Conservation (phyloP, 208 protist species). For the Leishmania martiniquensis region DNA sequence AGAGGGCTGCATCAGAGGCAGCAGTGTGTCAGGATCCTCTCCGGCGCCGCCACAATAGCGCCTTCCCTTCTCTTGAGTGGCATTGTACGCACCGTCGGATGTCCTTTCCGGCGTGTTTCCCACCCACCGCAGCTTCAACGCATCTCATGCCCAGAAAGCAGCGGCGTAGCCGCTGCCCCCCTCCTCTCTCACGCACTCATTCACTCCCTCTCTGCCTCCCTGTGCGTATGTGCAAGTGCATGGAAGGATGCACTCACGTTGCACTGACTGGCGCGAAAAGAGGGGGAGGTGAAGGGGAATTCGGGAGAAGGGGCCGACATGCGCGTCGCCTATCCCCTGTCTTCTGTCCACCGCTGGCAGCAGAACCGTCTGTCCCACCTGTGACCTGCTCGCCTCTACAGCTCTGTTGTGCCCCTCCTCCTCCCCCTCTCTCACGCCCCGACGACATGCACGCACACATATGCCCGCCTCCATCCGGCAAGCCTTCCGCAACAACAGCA, state of each 20-base stretch:
- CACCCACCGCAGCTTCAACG: neutral
- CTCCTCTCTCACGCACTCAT: constrained; percentile 1
- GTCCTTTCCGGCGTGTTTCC: neutral
- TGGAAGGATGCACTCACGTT: neutral
- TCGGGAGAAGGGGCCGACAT: neutral
- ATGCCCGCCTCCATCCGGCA: no score
- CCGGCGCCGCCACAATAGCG: no score
- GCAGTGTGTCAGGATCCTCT: neutral
- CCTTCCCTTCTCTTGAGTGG: neutral
- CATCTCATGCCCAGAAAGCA: no score
- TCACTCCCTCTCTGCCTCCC: neutral
- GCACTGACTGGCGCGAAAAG: no score
- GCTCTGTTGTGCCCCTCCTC: no score
- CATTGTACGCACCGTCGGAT: neutral
- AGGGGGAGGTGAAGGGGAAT: no score
- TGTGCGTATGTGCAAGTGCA: neutral
- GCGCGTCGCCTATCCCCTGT: neutral
- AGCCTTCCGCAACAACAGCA: no score
- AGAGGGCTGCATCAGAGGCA: neutral
- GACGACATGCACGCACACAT: no score
- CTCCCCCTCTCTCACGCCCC: no score
- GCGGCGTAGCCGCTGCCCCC: neutral
- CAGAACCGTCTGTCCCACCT: neutral
- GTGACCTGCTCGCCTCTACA: neutral
- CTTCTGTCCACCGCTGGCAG: neutral